Conservation (phyloP, 1,284 basidiomycete species). For the Sanguinoderma infundibulare region DNA sequence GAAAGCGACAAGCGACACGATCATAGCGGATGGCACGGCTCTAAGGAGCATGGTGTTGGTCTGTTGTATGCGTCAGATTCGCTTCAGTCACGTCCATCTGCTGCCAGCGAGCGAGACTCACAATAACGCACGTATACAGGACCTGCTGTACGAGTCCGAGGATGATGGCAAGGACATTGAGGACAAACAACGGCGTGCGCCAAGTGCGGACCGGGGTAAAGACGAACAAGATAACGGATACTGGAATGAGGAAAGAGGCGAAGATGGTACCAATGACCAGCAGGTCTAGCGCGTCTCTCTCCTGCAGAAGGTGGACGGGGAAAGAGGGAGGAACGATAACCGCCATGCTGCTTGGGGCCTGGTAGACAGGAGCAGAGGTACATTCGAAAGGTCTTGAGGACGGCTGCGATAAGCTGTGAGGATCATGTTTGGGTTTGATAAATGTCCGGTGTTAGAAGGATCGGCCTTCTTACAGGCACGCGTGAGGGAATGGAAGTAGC, state of each 20-base stretch:
- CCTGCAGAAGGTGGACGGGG: background rate
- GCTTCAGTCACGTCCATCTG: background rate
- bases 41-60: background rate
- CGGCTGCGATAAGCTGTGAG: background rate
- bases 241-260: slow-evolving; percentile 21
- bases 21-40: background rate
- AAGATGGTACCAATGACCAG: slow-evolving; percentile 25
- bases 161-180: slow-evolving; percentile 29
- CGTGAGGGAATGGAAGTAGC: background rate
- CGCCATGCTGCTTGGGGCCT: background rate
- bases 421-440: background rate
- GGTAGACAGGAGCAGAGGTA: background rate
- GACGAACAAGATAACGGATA: slow-evolving; percentile 29
- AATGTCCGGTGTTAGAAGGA: background rate
- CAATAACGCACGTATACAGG: slow-evolving; percentile 7
- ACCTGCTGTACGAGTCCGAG: slow-evolving; percentile 18
- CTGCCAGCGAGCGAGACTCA: background rate
- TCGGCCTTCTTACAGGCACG: background rate
- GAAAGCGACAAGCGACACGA: slow-evolving; percentile 4
- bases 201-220: slow-evolving; percentile 25
- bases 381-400: background rate
- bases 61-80: background rate
- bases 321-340: background rate
- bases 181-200: slow-evolving; percentile 32
- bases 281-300: background rate